phyloP scores from a whole-genome alignment of 2,329 filamentous ascomycete genomes.

The Alternaria sp. region DNA sequence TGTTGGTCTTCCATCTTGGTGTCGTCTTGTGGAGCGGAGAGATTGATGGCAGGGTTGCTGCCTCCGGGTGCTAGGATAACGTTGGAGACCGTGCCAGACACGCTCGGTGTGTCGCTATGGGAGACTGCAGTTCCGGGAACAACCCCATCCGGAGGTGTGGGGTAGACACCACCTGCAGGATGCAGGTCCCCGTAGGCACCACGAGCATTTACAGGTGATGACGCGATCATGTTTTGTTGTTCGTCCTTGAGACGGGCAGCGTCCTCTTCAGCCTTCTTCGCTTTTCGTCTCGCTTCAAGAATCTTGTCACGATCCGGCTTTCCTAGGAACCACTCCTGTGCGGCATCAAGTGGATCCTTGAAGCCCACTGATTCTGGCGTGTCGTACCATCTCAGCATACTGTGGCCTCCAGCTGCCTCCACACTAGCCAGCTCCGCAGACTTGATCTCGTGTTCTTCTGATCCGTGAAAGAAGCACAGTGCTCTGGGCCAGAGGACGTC shows the following conservation, averaged over 20 bases:
- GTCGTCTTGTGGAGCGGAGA: conserved; percentile 37
- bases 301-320: conserved; percentile 44
- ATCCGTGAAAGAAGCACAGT: conserved; percentile 39
- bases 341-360: conserved; percentile 42
- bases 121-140: conserved; percentile 37
- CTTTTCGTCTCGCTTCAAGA: conserved; percentile 48
- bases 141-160: conserved; percentile 49
- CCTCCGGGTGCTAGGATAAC: conserved; percentile 37
- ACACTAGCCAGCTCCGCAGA: not conserved
- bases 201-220: conserved; percentile 47
- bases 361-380: conserved; percentile 39
- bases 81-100: conserved; percentile 32
- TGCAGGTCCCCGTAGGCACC: conserved; percentile 46
- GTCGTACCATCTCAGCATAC: conserved; percentile 39
- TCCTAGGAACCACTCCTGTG: conserved; percentile 46
- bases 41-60: conserved; percentile 40
- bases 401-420: conserved; percentile 2
- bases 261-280: conserved; percentile 56
- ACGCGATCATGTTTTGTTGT: conserved; percentile 33
- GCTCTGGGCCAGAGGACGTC: conserved; percentile 47
- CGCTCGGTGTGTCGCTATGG: conserved; percentile 36
- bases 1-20: conserved; percentile 24
- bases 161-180: conserved; percentile 47
- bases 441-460: not conserved
- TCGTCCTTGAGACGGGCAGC: conserved; percentile 47